Conservation (phyloP, 148 eudicot species). For the Rhododendron simsii region DNA sequence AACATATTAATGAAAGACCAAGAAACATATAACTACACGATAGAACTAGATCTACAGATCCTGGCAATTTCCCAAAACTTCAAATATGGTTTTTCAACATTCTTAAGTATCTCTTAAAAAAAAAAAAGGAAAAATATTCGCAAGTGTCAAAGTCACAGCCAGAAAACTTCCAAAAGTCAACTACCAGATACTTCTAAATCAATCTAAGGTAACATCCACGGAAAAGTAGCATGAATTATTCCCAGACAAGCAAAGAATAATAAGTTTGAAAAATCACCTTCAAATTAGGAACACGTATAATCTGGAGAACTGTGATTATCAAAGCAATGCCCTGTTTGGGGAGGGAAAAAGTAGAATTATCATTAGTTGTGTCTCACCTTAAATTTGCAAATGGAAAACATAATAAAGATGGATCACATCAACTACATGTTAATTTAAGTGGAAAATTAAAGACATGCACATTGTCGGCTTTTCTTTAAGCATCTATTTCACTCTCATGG, state of each 20-base stretch:
- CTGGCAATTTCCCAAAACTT: background rate
- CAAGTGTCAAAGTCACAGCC: background rate
- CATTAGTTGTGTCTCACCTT: conserved; percentile 1
- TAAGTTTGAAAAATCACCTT: conserved; percentile 48
- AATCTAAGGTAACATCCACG: background rate
- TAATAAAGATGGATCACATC: background rate
- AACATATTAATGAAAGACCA: background rate
- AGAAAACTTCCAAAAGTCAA: background rate
- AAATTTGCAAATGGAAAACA: background rate
- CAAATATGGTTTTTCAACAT: background rate
- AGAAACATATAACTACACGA: background rate
- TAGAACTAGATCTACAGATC: background rate
- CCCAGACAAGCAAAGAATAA: background rate
- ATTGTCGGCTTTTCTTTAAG: background rate
- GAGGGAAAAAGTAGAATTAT: conserved; percentile 7
- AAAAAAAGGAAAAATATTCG: background rate
- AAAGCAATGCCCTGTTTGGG: conserved; percentile 85
- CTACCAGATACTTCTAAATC: background rate
- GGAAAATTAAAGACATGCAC: background rate
- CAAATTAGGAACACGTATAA: conserved; percentile 90
- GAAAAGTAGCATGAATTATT: background rate
- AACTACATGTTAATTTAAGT: background rate
- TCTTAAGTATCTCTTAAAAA: background rate
- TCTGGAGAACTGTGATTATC: conserved; percentile 96
- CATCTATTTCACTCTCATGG: background rate